Base-by-base conservation (phyloP, 331 rosid genomes). In the Acacia concinna region DNA sequence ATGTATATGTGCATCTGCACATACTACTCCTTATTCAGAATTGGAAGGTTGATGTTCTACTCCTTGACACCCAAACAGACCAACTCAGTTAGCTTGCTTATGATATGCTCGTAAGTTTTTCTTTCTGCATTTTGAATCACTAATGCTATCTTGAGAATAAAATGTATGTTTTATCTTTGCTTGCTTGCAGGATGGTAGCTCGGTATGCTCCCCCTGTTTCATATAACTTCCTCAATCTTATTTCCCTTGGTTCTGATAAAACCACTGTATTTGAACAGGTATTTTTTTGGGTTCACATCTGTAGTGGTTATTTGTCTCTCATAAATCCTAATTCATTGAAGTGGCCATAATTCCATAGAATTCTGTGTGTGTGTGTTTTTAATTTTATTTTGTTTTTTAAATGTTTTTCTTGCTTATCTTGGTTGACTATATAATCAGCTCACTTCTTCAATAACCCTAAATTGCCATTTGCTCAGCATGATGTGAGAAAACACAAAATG, bases 1-100 rank as follows among this genome's bases (percentile, higher is more conserved):
- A 84, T 93, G 98, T 95, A 95, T 85, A 95, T 93, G 99, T 95
- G 99, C 89, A 76, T 95, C 68, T 95, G 99, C 89, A 95, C 99
- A 60, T 95, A 95, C 79, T 93, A 87, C 88, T 95, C 99, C 81
- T 81, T 95, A 90, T 90, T 95, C 90, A 95, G 86, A 85, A 83
- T 95, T 80, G 99, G 99, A 79, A 91, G 81, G 87, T 82, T 90
- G 89, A 87, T 89, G 92, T 91, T 95, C 81, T 95, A 95, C 89
- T 91, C 97, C 44, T 78, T 95, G 79, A 95, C 99, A 51, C 99
- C 99, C 67, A 86, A 89, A 85, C 97, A 91, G 83, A 95, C 96
- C 46, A 91, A 96, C 90, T 87, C 99, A 21, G 99, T 95, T 75
- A 93, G 85, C 89, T 87, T 95, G 93, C 98, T 95, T 80, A 91